A percentile compares a stretch with the other conserved stretches of the same genome.
Evolutionary conservation across 495 filamentous ascomycete genomes (phyloP).

Genomic region (Podospora pseudoanserina): DNA sequence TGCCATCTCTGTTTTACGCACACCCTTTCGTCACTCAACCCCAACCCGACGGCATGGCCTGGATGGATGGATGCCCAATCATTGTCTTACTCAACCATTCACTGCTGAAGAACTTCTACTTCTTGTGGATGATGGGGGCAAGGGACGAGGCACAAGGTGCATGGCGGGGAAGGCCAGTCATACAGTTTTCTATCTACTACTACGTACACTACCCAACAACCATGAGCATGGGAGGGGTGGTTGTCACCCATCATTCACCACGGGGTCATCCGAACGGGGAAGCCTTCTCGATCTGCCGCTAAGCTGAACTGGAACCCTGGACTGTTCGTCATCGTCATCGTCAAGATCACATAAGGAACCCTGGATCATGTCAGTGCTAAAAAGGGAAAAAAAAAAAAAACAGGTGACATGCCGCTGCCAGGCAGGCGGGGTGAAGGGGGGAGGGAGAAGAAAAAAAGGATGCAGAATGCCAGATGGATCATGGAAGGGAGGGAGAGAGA

Average conservation of each 20-base stretch:
- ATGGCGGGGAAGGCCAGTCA: background rate
- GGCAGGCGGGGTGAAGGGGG: background rate
- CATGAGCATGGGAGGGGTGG: background rate
- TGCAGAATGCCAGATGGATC: background rate
- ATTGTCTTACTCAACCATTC: background rate
- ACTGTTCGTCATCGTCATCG: background rate
- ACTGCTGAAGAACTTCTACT: background rate
- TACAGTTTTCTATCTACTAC: background rate
- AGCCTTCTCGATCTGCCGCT: background rate
- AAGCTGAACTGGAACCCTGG: background rate
- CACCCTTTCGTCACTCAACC: background rate
- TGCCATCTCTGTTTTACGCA: background rate
- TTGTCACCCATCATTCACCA: background rate
- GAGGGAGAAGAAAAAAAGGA: background rate
- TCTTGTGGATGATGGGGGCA: background rate
- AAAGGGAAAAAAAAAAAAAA: background rate
- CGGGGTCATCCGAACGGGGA: background rate
- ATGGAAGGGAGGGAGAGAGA: background rate
- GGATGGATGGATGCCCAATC: conserved; percentile 2
- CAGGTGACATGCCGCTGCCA: conserved; percentile 8
- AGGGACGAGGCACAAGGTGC: background rate
- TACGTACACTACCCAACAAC: background rate
- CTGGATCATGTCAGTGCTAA: background rate
- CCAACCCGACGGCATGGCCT: background rate
- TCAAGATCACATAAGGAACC: background rate